A percentile compares a stretch with the other conserved stretches of the same genome.
Evolutionary conservation across 805 yeast genomes (phyloP).

Genomic region (Monosporozyma solicola): DNA sequence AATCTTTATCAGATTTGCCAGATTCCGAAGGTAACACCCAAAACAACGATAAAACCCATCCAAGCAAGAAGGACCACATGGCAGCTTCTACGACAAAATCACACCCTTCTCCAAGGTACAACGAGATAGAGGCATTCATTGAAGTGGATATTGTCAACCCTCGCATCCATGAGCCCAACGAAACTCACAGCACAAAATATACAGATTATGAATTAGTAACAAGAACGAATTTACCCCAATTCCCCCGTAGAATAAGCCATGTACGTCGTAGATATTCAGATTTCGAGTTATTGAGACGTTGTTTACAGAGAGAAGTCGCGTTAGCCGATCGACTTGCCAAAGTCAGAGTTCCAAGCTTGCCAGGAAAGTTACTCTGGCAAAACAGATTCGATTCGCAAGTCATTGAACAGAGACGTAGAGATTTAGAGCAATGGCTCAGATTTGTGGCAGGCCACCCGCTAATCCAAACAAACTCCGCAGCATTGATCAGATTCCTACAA

Average conservation of each 20-base stretch:
- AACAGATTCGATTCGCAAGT: conserved; percentile 74
- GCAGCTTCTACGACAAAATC: conserved; percentile 40
- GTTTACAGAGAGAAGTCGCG: conserved; percentile 65
- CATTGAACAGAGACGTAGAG: conserved; percentile 75
- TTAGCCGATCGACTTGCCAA: conserved; percentile 30
- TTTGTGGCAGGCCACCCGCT: conserved; percentile 90
- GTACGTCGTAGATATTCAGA: conserved; percentile 88
- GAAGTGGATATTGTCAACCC: conserved; percentile 69
- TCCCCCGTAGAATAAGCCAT: conserved; percentile 49
- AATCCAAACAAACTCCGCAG: conserved; percentile 76
- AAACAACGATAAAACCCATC: conserved; percentile 7
- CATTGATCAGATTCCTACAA: conserved; percentile 75
- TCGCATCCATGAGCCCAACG: conserved; percentile 20
- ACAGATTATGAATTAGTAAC: conserved; percentile 91
- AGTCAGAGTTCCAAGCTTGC: conserved; percentile 78
- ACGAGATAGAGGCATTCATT: conserved; percentile 88
- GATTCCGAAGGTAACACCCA: neutral
- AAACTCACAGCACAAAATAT: conserved; percentile 36
- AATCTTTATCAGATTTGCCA: conserved; percentile 6
- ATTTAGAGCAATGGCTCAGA: conserved; percentile 69
- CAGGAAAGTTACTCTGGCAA: conserved; percentile 71
- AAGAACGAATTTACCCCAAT: conserved; percentile 85
- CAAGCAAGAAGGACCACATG: conserved; percentile 42
- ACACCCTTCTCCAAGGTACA: conserved; percentile 42
- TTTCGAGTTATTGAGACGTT: conserved; percentile 70